These are phyloP conservation scores for Albophoma yamanashiensis DNA, from an alignment of 2,329 filamentous ascomycete genomes.

Conservation along the genomic window DNA sequence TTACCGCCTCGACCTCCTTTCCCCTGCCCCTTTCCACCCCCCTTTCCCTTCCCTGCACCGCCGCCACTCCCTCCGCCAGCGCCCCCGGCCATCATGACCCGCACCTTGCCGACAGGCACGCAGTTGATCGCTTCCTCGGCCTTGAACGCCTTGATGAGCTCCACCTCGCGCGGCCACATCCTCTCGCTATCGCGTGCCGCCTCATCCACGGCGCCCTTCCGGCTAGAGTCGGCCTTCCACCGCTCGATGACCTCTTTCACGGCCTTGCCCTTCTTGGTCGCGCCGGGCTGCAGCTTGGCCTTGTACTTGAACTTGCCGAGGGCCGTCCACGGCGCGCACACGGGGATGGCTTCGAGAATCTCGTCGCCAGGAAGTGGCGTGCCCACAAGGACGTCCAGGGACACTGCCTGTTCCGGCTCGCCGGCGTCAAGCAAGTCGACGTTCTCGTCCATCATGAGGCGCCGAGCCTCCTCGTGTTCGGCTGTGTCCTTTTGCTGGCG, in stretches of 20 bases:
- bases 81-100: conserved; percentile 63
- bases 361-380: conserved; percentile 74
- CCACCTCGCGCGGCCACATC: conserved; percentile 80
- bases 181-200: conserved; percentile 52
- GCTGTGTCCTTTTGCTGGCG: conserved; percentile 65
- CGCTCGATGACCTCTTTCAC: conserved; percentile 79
- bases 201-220: conserved; percentile 52
- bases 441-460: conserved; percentile 47
- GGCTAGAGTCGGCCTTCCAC: conserved; percentile 58
- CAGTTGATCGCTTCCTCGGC: conserved; percentile 72
- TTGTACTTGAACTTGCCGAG: conserved; percentile 77
- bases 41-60: conserved; percentile 19
- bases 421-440: conserved; percentile 50
- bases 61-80: conserved; percentile 29
- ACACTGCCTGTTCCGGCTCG: conserved; percentile 40
- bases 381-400: conserved; percentile 64
- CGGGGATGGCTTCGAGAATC: conserved; percentile 54
- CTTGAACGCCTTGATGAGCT: conserved; percentile 71
- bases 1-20: conserved; percentile 26
- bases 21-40: conserved; percentile 20
- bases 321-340: conserved; percentile 56
- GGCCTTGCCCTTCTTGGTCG: conserved; percentile 88
- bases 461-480: conserved; percentile 62
- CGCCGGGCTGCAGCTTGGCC: conserved; percentile 84
- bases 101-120: conserved; percentile 69